Percentiles rank a stretch among this genome's conserved stretches.
phyloP scores from a whole-genome alignment of 1,284 basidiomycete species.

The Chalciporus sp. region DNA sequence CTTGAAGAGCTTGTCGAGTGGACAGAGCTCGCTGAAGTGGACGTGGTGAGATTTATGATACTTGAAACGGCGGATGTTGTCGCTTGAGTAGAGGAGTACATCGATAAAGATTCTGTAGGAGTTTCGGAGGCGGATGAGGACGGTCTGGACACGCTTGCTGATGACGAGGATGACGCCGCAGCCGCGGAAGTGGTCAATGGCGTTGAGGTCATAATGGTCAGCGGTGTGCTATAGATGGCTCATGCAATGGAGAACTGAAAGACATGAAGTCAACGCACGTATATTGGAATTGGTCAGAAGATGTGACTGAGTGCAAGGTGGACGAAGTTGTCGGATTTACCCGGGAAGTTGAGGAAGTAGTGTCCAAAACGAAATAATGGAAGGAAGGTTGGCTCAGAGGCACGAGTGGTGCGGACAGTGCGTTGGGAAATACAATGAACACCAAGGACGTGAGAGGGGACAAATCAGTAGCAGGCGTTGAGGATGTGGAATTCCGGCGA shows the following conservation, averaged over 20 bases:
- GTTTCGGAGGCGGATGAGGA: constrained; percentile 7
- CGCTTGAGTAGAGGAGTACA: constrained; percentile 10
- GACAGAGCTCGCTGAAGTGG: constrained; percentile 7
- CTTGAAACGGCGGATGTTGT: constrained; percentile 8
- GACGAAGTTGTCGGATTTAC: constrained; percentile 5
- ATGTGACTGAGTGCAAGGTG: constrained; percentile 8
- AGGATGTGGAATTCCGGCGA: constrained; percentile 23
- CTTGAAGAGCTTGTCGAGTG: constrained; percentile 12
- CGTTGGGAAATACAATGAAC: constrained; percentile 5
- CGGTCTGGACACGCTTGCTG: constrained; percentile 5
- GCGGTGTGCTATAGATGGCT: constrained; percentile 19
- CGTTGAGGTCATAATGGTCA: constrained; percentile 16
- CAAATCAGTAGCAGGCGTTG: constrained; percentile 8
- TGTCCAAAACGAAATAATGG: constrained; percentile 4
- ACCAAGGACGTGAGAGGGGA: constrained; percentile 1
- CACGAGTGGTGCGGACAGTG: constrained; percentile 4
- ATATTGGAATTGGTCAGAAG: constrained; percentile 13
- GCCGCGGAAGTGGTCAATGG: constrained; percentile 4
- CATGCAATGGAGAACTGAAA: constrained; percentile 8
- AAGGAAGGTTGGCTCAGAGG: neutral
- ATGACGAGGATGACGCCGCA: constrained; percentile 9
- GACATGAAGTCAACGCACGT: constrained; percentile 25
- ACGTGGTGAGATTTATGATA: constrained; percentile 9
- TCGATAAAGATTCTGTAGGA: constrained; percentile 9
- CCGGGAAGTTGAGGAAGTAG: constrained; percentile 6